Evolutionary conservation across 2,329 filamentous ascomycete species (phyloP), one percentile per base, ranked within the genome.

Genomic region (Ascochyta rabiei): DNA sequence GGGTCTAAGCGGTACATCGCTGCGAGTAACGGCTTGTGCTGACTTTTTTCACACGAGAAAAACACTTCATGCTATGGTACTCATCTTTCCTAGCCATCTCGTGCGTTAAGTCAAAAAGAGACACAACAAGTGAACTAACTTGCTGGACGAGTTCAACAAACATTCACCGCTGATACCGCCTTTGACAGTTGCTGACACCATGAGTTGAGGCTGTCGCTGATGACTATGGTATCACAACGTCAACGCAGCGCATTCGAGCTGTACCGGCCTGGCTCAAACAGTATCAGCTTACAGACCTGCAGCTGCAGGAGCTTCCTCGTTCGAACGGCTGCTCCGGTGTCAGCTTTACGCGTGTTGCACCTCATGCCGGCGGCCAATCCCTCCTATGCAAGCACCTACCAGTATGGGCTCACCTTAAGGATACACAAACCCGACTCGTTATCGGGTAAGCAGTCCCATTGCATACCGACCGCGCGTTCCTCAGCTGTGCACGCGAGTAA

Each of bases 401-500:
- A n/a, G n/a, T n/a, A 15, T 41, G 21, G 12, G 40, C 28, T 44
- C 16, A 21, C 9, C n/a, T 16, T 15, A 30, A 26, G 1, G 18
- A 26, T 26, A 39, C 31, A 8, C 16, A 31, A 31, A n/a, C 28
- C 28, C 16, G 26, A 16, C 21, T 23, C 28, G 30, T 21, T n/a
- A 19, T n/a, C 8, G 26, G 30, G 19, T n/a, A 45, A 43, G 23
- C 19, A 42, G 24, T 8, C 23, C 12, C 18, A 46, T 50, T 49
- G 52, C 37, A 28, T 47, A 21, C 37, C 24, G 13, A 23, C n/a
- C 8, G n/a, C 19, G 12, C 12, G 1, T 46, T 37, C 8, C 19
- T 42, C 21, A 41, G 35, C 15, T 31, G 12, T 38, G 43, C 34
- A 19, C 31, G 37, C 42, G 31, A 50, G 41, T 50, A 50, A 46